Percentiles rank a stretch among this genome's conserved stretches.
Evolutionary conservation across 2,329 filamentous ascomycete genomes (phyloP).

Genomic region (Epichloe gansuensis): DNA sequence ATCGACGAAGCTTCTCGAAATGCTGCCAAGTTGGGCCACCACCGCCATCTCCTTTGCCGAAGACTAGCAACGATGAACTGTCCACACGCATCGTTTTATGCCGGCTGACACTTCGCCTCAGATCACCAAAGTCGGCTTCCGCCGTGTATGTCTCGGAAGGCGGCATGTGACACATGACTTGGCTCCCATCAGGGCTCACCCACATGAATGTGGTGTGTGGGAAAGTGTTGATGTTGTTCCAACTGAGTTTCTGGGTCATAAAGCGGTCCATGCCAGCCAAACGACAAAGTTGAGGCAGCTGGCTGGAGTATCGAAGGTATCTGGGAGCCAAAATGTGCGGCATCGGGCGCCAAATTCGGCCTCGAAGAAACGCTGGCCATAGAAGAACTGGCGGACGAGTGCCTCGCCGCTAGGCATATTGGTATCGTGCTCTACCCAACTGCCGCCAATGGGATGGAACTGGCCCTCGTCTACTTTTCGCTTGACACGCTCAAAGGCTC

Average conservation of each 20-base stretch:
- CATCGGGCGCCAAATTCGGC: slow-evolving; percentile 81
- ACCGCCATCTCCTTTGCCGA: slow-evolving; percentile 92
- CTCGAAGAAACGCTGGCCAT: slow-evolving; percentile 91
- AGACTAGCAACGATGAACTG: slow-evolving; percentile 78
- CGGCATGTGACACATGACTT: slow-evolving; percentile 96
- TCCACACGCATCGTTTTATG: slow-evolving; percentile 97
- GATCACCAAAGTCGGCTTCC: slow-evolving; percentile 86
- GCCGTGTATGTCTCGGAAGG: slow-evolving; percentile 93
- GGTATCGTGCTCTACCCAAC: slow-evolving; percentile 98
- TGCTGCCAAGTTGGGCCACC: slow-evolving; percentile 91
- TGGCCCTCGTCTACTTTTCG: slow-evolving; percentile 77
- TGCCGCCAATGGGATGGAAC: slow-evolving; percentile 92
- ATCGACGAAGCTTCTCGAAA: slow-evolving; percentile 85
- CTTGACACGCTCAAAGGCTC: slow-evolving; percentile 82
- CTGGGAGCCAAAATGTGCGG: slow-evolving; percentile 91
- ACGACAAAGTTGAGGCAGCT: slow-evolving; percentile 86
- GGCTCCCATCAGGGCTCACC: slow-evolving; percentile 89
- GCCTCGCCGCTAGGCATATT: slow-evolving; percentile 96
- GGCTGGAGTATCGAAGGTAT: slow-evolving; percentile 94
- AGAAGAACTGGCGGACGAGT: slow-evolving; percentile 84
- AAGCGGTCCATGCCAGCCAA: slow-evolving; percentile 94
- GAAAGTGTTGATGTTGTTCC: slow-evolving; percentile 99
- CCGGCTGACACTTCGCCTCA: slow-evolving; percentile 76
- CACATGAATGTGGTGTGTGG: slow-evolving; percentile 98
- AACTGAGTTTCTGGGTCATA: slow-evolving; percentile 96